phyloP scores from a whole-genome alignment of 495 filamentous ascomycete species.

The Thozetella sp. region DNA sequence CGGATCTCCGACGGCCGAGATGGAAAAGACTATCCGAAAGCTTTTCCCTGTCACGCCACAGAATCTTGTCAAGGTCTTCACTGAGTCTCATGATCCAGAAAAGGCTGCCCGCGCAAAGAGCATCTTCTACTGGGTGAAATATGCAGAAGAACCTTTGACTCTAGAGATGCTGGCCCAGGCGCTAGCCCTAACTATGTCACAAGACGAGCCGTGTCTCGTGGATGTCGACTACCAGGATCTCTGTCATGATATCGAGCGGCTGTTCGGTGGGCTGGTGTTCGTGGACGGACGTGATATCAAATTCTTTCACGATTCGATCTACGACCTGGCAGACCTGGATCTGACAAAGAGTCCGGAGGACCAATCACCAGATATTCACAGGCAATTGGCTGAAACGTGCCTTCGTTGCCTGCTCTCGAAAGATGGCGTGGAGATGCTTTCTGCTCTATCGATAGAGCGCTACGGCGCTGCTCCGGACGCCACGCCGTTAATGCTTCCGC shows the following conservation, averaged over 20 bases:
- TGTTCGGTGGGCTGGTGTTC: constrained; percentile 12
- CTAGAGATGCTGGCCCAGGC: constrained; percentile 7
- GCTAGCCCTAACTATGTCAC: not conserved
- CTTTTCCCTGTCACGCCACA: not conserved
- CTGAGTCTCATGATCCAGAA: not conserved
- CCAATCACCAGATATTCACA: not conserved
- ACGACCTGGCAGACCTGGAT: not conserved
- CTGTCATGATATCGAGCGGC: constrained; percentile 2
- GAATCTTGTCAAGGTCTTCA: not conserved
- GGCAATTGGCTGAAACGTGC: constrained; percentile 5
- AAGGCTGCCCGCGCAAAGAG: not conserved
- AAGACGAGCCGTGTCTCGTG: not conserved
- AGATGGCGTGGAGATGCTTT: not conserved
- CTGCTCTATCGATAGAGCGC: not conserved
- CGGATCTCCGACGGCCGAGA: not conserved
- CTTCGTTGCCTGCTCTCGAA: constrained; percentile 4
- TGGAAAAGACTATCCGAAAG: not conserved
- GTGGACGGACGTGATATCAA: constrained; percentile 10
- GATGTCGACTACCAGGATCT: constrained; percentile 3
- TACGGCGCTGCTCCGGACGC: not conserved
- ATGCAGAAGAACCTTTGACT: constrained; percentile 11
- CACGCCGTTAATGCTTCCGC: not conserved
- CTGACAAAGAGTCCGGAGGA: not conserved
- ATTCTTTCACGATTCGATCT: constrained; percentile 10
- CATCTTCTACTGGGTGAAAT: constrained; percentile 10